Conservation (phyloP, 345 rosid species). For the Gossypium mustelinum region DNA sequence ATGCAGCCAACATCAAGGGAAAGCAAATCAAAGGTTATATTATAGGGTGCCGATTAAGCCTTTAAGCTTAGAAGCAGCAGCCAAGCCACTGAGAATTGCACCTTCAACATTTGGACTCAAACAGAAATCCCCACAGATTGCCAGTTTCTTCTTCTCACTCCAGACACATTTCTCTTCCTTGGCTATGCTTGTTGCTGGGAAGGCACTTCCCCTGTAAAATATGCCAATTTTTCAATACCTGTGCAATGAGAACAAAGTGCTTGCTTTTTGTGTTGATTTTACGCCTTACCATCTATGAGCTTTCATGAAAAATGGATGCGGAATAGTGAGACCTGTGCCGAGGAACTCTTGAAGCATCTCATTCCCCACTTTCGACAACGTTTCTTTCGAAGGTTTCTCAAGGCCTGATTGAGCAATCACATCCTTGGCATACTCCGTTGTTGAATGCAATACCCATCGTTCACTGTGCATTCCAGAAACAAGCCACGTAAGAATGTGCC, state of each 20-base stretch:
- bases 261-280: not conserved
- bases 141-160: slow-evolving; percentile 51
- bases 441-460: slow-evolving; percentile 82
- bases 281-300: slow-evolving; percentile 74
- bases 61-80: slow-evolving; percentile 63
- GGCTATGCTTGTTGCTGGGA: slow-evolving; percentile 68
- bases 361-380: slow-evolving; percentile 48
- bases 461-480: slow-evolving; percentile 38
- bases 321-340: slow-evolving; percentile 44
- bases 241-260: not conserved
- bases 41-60: slow-evolving; percentile 41
- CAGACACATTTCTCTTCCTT: slow-evolving; percentile 68
- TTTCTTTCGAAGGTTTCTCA: slow-evolving; percentile 53
- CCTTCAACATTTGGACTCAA: slow-evolving; percentile 81
- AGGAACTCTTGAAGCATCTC: slow-evolving; percentile 66
- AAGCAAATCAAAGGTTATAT: not conserved
- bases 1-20: not conserved
- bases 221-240: not conserved
- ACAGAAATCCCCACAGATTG: slow-evolving; percentile 83
- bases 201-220: slow-evolving; percentile 75
- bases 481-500: not conserved
- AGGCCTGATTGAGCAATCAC: slow-evolving; percentile 60
- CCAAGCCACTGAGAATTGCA: slow-evolving; percentile 72
- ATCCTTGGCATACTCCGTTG: slow-evolving; percentile 49
- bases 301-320: slow-evolving; percentile 68